Evolutionary conservation across 495 filamentous ascomycete genomes (phyloP).

Genomic region (Penicillium riverlandense): DNA sequence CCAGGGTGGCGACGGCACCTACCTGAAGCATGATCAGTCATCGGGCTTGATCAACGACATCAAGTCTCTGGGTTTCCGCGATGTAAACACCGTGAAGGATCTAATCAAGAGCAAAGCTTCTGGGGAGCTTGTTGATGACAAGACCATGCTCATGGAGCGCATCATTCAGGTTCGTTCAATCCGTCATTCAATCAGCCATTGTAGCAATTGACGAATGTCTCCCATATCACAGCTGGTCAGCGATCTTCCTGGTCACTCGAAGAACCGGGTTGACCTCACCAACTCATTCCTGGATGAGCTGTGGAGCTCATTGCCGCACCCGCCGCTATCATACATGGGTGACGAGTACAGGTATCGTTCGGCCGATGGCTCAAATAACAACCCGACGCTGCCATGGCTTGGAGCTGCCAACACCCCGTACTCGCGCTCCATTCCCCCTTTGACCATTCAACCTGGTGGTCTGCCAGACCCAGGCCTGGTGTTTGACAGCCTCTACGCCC

Average conservation of each 20-base stretch:
- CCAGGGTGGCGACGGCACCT: conserved; percentile 57
- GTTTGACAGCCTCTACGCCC: conserved; percentile 48
- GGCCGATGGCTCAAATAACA: conserved; percentile 67
- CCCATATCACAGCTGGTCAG: conserved; percentile 44
- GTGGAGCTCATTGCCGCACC: conserved; percentile 54
- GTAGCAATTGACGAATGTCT: not conserved
- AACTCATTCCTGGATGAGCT: conserved; percentile 64
- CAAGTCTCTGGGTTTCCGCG: conserved; percentile 52
- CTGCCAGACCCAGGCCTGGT: conserved; percentile 47
- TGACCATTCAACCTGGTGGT: conserved; percentile 44
- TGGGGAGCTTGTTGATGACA: conserved; percentile 61
- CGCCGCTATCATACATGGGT: conserved; percentile 52
- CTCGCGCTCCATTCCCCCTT: conserved; percentile 44
- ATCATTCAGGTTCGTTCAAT: conserved; percentile 50
- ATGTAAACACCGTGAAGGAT: conserved; percentile 48
- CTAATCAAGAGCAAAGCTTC: conserved; percentile 43
- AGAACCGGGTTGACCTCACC: conserved; percentile 56
- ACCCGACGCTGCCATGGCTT: conserved; percentile 47
- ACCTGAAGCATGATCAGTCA: conserved; percentile 41
- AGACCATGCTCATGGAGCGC: conserved; percentile 75
- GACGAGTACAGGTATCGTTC: conserved; percentile 60
- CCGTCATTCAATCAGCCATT: not conserved
- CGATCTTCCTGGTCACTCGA: conserved; percentile 54
- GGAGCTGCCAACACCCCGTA: conserved; percentile 51
- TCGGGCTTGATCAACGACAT: conserved; percentile 58